Base-by-base conservation (phyloP, 2,329 filamentous ascomycete genomes). In the Aureobasidium sp. region DNA sequence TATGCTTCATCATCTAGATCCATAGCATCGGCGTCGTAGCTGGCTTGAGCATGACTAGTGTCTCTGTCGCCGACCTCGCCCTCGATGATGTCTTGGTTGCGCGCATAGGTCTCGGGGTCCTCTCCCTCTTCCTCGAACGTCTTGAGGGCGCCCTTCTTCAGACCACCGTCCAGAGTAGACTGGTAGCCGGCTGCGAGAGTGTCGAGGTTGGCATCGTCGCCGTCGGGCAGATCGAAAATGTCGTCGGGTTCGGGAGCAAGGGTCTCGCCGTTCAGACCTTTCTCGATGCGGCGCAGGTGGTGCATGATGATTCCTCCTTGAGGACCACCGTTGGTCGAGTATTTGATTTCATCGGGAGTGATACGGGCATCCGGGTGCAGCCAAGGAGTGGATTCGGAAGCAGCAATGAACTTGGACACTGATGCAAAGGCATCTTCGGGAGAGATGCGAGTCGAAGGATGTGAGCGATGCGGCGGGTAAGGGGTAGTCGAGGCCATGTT, bases 241-340 rank as follows among this genome's bases (percentile, higher is more conserved):
- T 60, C 64, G 27, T 67, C 68, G 6, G 65, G 69, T 48, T 79
- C 77, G 0, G 73, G 73, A 65, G 73, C 78, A 29, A 83, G 68
- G 64, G 74, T 76, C 70, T 84, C 81, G 25, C 82, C 82, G 22
- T 74, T 69, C 63, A 84, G 66, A 0, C 82, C 82, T 6, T 78
- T 77, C 65, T 80, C 79, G 9, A 84, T 78, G 52, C 82, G 76
- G 41, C 77, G 74, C 49, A 84, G 69, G 67, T 83, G 80, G 68
- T 82, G 79, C 58, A 84, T 73, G 15, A 77, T 74, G n/a, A 82
- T 72, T 8, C 78, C 77, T 47, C 79, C 78, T 20, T 67, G 69
- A 0, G 77, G 72, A 1, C 79, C 79, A 52, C 74, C 73, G 51
- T 76, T 70, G 17, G 77, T 72, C 25, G 73, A 71, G 68, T 77